Evolutionary conservation across 345 rosid genomes (phyloP), one percentile per base, ranked within the genome.

Genomic region (Adansonia digitata): DNA sequence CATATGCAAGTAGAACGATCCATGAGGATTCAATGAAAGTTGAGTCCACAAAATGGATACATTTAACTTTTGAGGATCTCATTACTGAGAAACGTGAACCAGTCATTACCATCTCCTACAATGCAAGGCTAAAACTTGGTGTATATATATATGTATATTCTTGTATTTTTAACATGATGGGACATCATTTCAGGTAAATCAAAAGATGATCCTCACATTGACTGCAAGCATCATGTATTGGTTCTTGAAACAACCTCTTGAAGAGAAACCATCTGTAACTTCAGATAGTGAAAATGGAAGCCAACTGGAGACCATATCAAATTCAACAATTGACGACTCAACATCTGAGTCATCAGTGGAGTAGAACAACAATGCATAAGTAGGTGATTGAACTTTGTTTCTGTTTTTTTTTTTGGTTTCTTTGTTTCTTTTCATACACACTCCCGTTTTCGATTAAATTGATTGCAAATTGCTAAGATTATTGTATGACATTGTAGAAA

Each of bases 221-320:
- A 91, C 99, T 0, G 98, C 97, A 29, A 95, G 96, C 77, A 89
- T 95, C 57, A 95, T 90, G 98, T 81, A 91, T 40, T 93, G 99
- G 99, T 86, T 82, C 85, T 82, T 95, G 78, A 91, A 89, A 82
- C 92, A 93, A 81, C 94, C 94, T 7, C 81, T 80, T 75, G 87
- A 85, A 60, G 94, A 89, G 68, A 87, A 89, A 75, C 74, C 89
- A 48, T 80, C 83, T 1, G 87, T 82, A 55, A 81, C 86, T 52
- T 91, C 97, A 0, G 98, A 95, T 74, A 90, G 88, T 52, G 97
- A 92, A 52, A 79, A 68, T 7, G 86, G 88, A 65, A 86, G 85
- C 79, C 85, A 77, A 37, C 40, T 76, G 24, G 88, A 85, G 68
- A 75, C 89, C 29, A 75, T 86, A 55, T 91, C 93, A 43, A 94